Conservation (phyloP, 352 stramenopile genomes). For the Pythium sp. region DNA sequence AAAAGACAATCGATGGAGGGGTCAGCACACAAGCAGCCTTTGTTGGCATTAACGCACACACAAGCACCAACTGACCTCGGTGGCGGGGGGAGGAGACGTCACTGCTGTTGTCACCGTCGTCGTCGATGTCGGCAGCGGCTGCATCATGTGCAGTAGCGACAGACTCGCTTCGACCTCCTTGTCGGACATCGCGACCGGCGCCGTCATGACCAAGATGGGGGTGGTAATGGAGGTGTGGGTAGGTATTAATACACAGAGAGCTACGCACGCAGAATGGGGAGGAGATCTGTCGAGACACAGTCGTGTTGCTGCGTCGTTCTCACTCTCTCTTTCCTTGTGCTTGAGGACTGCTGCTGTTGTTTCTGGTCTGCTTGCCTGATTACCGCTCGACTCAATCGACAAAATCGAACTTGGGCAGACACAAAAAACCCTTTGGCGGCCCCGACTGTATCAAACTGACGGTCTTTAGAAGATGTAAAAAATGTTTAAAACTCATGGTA, state of each 20-base stretch:
- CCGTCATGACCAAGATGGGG: background rate
- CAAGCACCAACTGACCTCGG: slow-evolving; percentile 13
- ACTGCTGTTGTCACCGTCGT: background rate
- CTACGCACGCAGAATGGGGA: background rate
- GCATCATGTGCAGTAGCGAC: slow-evolving; percentile 67
- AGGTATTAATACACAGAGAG: background rate
- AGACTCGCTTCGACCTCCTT: slow-evolving; percentile 63
- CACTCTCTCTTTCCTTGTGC: background rate
- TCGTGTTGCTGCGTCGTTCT: background rate
- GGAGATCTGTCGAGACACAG: background rate
- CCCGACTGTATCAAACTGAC: background rate
- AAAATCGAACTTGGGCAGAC: slow-evolving; percentile 25
- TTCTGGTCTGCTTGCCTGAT: slow-evolving; percentile 11
- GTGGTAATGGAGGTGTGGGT: background rate
- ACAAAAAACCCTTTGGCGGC: slow-evolving; percentile 19
- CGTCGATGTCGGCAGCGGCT: slow-evolving; percentile 6
- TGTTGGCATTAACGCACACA: background rate
- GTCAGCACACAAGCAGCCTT: slow-evolving; percentile 4
- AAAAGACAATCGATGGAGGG: slow-evolving; percentile 6
- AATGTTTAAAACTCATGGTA: background rate
- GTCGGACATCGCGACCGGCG: slow-evolving; percentile 29
- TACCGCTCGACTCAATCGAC: slow-evolving; percentile 2
- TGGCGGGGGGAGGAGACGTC: background rate
- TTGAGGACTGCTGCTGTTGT: background rate
- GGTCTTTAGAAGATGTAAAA: background rate